Conservation (phyloP, 129 eudicot genomes). For the Tanacetum coccineum region DNA sequence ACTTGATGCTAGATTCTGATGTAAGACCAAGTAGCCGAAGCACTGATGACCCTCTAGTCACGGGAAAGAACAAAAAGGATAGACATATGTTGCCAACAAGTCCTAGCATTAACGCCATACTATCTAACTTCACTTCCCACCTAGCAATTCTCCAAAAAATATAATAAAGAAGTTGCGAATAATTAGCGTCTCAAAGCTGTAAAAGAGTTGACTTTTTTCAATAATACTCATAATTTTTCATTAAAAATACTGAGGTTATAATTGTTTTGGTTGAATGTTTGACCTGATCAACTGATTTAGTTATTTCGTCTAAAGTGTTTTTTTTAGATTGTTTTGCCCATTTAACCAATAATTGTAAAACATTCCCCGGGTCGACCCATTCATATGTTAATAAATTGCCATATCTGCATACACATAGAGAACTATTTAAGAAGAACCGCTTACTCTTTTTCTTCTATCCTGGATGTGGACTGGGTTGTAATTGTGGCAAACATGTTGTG, state of each 20-base stretch:
- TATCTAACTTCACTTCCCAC: constrained; percentile 56
- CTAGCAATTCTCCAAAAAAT: constrained; percentile 24
- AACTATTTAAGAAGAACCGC: neutral
- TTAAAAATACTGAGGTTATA: too few relatives aligned
- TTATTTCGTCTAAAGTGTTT: too few relatives aligned
- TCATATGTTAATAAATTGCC: neutral
- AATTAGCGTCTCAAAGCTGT: too few relatives aligned
- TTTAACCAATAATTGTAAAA: neutral
- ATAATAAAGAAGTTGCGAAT: too few relatives aligned
- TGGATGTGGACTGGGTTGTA: constrained; percentile 40
- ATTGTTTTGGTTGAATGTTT: too few relatives aligned
- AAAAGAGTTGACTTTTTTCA: too few relatives aligned
- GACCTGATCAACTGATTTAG: too few relatives aligned
- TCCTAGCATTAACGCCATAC: constrained; percentile 42
- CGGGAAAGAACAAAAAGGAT: constrained; percentile 60
- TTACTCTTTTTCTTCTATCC: constrained; percentile 41
- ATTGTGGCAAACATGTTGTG: constrained; percentile 44
- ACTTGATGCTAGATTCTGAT: constrained; percentile 53
- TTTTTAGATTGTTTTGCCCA: too few relatives aligned
- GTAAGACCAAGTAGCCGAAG: constrained; percentile 49
- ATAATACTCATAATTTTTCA: too few relatives aligned
- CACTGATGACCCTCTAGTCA: constrained; percentile 53
- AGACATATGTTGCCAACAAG: constrained; percentile 53
- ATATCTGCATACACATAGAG: neutral
- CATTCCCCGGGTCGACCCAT: neutral